phyloP scores from a whole-genome alignment of 1,284 basidiomycete species.

The Dichomitus squalens region DNA sequence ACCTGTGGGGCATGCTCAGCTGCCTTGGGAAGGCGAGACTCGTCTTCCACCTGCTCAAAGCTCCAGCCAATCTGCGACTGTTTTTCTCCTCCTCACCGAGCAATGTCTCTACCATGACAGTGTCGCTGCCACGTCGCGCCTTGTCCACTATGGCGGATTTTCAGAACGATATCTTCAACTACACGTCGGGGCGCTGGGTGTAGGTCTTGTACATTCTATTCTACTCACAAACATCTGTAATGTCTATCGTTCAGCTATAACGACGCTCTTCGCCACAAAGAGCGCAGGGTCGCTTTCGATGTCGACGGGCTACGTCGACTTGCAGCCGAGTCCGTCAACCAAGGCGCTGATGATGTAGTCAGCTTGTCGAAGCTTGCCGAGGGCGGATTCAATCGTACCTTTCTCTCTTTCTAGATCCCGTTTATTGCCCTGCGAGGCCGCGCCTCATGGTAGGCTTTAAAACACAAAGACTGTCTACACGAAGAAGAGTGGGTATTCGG shows the following conservation, averaged over 20 bases:
- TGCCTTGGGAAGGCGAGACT: background rate
- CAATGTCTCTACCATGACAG: background rate
- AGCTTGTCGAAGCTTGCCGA: too few relatives aligned
- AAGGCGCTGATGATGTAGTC: too few relatives aligned
- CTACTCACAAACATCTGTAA: slow-evolving; percentile 21
- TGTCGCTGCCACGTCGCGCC: background rate
- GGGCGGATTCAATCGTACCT: too few relatives aligned
- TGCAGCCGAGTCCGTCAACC: slow-evolving; percentile 47
- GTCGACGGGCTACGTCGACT: slow-evolving; percentile 45
- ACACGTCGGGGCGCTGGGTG: slow-evolving; percentile 46
- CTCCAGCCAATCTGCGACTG: background rate
- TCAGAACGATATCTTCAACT: slow-evolving; percentile 42
- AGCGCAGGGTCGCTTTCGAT: slow-evolving; percentile 45
- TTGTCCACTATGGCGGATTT: slow-evolving; percentile 16
- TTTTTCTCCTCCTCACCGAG: background rate
- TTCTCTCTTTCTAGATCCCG: too few relatives aligned
- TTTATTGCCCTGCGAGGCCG: too few relatives aligned
- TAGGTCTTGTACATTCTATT: slow-evolving; percentile 37
- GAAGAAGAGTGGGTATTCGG: too few relatives aligned
- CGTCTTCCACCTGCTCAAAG: background rate
- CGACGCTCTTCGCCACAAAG: slow-evolving; percentile 45
- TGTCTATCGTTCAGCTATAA: slow-evolving; percentile 37
- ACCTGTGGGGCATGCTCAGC: background rate
- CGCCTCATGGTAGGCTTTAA: too few relatives aligned
- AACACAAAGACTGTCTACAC: too few relatives aligned